Conservation (phyloP, 768 basidiomycete species). For the Exsudoporus frostii region DNA sequence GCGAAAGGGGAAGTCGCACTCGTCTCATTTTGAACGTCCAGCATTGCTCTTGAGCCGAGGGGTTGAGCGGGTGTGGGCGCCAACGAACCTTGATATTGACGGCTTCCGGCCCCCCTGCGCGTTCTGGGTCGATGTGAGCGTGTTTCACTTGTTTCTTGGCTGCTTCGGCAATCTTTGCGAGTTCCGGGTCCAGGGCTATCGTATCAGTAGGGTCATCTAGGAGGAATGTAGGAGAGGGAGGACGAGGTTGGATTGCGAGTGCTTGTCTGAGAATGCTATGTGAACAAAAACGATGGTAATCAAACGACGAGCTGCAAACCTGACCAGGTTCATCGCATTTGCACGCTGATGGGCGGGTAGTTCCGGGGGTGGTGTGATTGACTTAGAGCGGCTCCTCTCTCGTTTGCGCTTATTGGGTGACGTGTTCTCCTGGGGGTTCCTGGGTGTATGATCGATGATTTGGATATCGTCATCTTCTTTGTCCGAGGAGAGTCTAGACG, state of each 20-base stretch:
- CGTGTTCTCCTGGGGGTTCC: background rate
- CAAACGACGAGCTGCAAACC: constrained; percentile 39
- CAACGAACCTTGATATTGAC: constrained; percentile 59
- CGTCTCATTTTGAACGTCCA: constrained; percentile 59
- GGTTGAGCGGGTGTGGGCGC: constrained; percentile 60
- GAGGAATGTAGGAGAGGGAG: constrained; percentile 45
- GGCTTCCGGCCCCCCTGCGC: constrained; percentile 32
- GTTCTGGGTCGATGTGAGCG: constrained; percentile 22
- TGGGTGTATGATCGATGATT: constrained; percentile 36
- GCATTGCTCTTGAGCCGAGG: constrained; percentile 34
- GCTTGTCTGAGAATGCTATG: constrained; percentile 39
- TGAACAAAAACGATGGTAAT: constrained; percentile 1
- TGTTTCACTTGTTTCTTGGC: constrained; percentile 31
- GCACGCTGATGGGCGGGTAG: constrained; percentile 52
- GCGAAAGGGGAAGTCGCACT: constrained; percentile 36
- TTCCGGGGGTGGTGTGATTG: constrained; percentile 74
- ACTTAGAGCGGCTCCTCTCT: constrained; percentile 59
- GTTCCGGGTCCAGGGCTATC: constrained; percentile 57
- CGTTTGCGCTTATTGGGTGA: constrained; percentile 43
- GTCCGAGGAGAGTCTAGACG: constrained; percentile 34
- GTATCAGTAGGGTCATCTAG: constrained; percentile 47
- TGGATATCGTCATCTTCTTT: constrained; percentile 48
- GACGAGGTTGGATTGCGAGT: constrained; percentile 39
- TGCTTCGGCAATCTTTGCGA: constrained; percentile 51
- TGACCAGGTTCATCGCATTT: constrained; percentile 55